A percentile compares a stretch with the other conserved stretches of the same genome.
phyloP scores from a whole-genome alignment of 371 early-diverging fungal species.

The Mucor indicus region DNA sequence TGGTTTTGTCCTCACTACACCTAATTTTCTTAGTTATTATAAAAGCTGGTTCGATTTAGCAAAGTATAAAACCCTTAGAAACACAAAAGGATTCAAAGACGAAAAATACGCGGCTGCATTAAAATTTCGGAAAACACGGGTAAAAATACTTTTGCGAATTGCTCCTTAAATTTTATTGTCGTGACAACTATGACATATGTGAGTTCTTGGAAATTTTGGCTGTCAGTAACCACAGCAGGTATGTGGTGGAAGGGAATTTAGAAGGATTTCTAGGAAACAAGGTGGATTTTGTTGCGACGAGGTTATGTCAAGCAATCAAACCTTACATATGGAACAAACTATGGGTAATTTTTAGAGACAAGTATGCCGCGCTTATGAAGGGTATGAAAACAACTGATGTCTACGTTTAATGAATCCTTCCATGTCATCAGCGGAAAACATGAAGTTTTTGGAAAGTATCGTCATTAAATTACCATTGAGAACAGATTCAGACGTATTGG shows the following conservation, averaged over 20 bases:
- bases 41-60: slow-evolving; percentile 39
- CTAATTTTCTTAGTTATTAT: slow-evolving; percentile 44
- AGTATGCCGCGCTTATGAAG: slow-evolving; percentile 53
- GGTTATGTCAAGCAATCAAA: slow-evolving; percentile 33
- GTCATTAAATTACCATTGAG: slow-evolving; percentile 51
- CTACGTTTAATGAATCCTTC: slow-evolving; percentile 35
- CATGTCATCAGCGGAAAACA: slow-evolving; percentile 21
- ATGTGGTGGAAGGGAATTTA: slow-evolving; percentile 87
- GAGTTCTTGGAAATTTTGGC: slow-evolving; percentile 80
- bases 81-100: slow-evolving; percentile 12
- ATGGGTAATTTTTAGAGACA: slow-evolving; percentile 65
- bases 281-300: slow-evolving; percentile 40
- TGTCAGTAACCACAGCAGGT: slow-evolving; percentile 66
- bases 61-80: slow-evolving; percentile 19
- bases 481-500: slow-evolving; percentile 67
- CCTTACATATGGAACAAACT: slow-evolving; percentile 55
- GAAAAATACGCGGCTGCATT: slow-evolving; percentile 37
- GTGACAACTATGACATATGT: slow-evolving; percentile 68
- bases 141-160: slow-evolving; percentile 60
- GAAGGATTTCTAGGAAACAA: slow-evolving; percentile 72
- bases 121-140: slow-evolving; percentile 62
- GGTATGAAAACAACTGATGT: slow-evolving; percentile 51
- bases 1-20: slow-evolving; percentile 29
- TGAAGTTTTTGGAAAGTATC: slow-evolving; percentile 34
- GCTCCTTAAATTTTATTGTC: slow-evolving; percentile 55